Percentiles rank a stretch among this genome's conserved stretches.
Evolutionary conservation across 1,284 basidiomycete species (phyloP).

Genomic region (Coriolopsis trogii): DNA sequence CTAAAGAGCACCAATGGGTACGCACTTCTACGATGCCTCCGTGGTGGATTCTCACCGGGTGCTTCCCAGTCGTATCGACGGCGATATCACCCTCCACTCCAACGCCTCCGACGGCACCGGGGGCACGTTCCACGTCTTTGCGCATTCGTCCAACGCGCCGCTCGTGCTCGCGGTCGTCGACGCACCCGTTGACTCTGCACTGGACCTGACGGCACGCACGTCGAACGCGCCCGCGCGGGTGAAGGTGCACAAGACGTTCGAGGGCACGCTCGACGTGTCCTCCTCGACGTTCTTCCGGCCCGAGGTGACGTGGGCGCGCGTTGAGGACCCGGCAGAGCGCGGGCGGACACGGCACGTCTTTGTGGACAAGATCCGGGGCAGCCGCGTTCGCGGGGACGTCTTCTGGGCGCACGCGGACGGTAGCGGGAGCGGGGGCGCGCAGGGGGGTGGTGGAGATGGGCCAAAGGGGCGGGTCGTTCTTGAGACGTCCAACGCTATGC

Average conservation of each 20-base stretch:
- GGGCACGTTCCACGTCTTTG: conserved; percentile 35
- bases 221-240: conserved; percentile 36
- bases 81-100: conserved; percentile 12
- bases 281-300: conserved; percentile 30
- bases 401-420: not conserved
- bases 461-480: not conserved
- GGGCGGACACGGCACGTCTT: not conserved
- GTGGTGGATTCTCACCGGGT: not conserved
- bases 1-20: conserved; percentile 7
- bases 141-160: conserved; percentile 27
- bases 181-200: conserved; percentile 44
- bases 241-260: conserved; percentile 42
- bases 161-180: conserved; percentile 37
- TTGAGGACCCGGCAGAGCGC: conserved; percentile 14
- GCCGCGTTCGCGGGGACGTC: not conserved
- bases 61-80: conserved; percentile 3
- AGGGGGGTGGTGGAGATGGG: too few species aligned
- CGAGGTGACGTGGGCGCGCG: conserved; percentile 2
- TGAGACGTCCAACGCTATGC: conserved; percentile 5
- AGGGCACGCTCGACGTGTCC: conserved; percentile 43
- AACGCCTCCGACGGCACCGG: conserved; percentile 29
- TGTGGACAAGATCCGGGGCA: not conserved
- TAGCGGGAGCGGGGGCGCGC: not conserved
- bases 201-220: conserved; percentile 37
- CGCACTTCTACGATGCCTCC: not conserved